Evolutionary conservation across 2,329 filamentous ascomycete species (phyloP).

Genomic region (Kalaharituber pfeilii): DNA sequence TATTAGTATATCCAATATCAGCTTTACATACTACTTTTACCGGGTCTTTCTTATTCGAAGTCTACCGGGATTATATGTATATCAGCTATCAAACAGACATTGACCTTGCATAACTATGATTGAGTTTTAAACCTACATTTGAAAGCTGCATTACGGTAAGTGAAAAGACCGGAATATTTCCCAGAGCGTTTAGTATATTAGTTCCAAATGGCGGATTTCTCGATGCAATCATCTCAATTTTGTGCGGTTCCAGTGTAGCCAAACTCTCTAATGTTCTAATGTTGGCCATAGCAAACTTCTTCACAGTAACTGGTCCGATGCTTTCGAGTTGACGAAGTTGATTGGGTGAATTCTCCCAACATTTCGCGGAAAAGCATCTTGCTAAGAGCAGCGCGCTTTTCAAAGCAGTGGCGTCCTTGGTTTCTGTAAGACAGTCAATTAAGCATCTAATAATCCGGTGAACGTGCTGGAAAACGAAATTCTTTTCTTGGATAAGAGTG

Average conservation of each 20-base stretch:
- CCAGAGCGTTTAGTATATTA: constrained; percentile 46
- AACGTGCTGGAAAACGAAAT: constrained; percentile 47
- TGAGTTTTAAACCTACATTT: constrained; percentile 26
- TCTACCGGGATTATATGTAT: constrained; percentile 26
- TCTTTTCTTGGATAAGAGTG: constrained; percentile 44
- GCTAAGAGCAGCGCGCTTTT: constrained; percentile 58
- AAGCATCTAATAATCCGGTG: constrained; percentile 57
- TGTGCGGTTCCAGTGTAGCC: constrained; percentile 45
- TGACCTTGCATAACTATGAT: background rate
- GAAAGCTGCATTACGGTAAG: constrained; percentile 37
- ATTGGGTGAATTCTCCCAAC: constrained; percentile 66
- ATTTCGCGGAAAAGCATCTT: constrained; percentile 54
- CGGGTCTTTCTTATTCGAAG: constrained; percentile 27
- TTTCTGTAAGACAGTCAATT: constrained; percentile 50
- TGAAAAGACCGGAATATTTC: constrained; percentile 52
- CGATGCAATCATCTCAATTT: constrained; percentile 59
- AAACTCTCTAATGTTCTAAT: constrained; percentile 57
- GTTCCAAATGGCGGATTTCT: constrained; percentile 71
- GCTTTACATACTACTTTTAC: constrained; percentile 47
- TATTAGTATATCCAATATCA: constrained; percentile 55
- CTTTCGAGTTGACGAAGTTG: constrained; percentile 71
- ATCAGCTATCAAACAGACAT: constrained; percentile 29
- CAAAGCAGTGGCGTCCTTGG: constrained; percentile 48
- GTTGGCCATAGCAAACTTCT: constrained; percentile 53
- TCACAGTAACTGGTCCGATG: constrained; percentile 57